phyloP scores from a whole-genome alignment of 805 yeast species.

The Soucietia sequanensis region DNA sequence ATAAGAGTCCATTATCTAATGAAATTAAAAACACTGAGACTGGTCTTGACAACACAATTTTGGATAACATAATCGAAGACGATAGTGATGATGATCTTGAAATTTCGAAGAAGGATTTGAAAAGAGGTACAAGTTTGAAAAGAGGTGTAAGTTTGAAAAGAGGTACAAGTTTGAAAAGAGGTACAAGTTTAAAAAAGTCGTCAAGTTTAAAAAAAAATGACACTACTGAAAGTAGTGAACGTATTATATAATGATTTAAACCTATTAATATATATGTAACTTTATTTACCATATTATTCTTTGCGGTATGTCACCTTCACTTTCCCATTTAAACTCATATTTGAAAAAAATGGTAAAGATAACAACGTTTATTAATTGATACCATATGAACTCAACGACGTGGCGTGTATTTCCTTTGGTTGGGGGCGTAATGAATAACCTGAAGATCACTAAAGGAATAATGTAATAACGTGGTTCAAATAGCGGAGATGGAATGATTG shows the following conservation, averaged over 20 bases:
- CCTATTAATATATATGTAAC: not conserved
- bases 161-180: too few species aligned
- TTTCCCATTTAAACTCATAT: conserved; percentile 66
- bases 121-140: too few species aligned
- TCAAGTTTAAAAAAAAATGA: too few species aligned
- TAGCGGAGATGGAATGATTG: conserved; percentile 85
- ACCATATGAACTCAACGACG: conserved; percentile 61
- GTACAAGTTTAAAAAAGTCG: too few species aligned
- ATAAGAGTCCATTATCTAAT: conserved; percentile 6
- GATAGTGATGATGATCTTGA: conserved; percentile 2
- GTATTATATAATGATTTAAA: not conserved
- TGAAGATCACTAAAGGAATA: conserved; percentile 73
- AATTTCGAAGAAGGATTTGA: not conserved
- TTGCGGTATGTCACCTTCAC: conserved; percentile 57
- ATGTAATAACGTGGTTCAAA: conserved; percentile 94
- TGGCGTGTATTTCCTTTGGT: conserved; percentile 30
- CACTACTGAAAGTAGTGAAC: not conserved
- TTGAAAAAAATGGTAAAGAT: conserved; percentile 56
- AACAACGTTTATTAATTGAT: conserved; percentile 50
- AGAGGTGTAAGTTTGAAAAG: too few species aligned
- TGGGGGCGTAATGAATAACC: conserved; percentile 43
- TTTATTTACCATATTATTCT: conserved; percentile 80
- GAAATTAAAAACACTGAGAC: conserved; percentile 2
- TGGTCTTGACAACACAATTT: not conserved
- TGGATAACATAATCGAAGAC: conserved; percentile 3